These are phyloP conservation scores for Biancaea sappan DNA, from an alignment of 306 rosid species.

Conservation along the genomic window DNA sequence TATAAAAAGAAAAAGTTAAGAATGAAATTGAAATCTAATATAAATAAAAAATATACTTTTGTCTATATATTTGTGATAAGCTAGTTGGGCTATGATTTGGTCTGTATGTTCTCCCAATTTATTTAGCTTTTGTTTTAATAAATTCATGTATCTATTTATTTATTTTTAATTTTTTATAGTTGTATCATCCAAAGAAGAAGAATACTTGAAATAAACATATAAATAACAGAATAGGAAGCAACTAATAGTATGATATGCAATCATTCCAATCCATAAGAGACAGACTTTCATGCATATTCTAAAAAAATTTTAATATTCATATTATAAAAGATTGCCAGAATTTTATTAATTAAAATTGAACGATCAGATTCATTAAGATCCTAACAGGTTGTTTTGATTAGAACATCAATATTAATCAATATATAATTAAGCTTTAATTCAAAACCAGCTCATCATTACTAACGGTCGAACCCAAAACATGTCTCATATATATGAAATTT, in stretches of 20 bases:
- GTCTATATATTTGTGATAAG: too few relatives aligned
- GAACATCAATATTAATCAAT: not conserved
- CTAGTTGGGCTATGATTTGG: not conserved
- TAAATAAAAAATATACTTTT: too few relatives aligned
- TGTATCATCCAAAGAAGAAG: not conserved
- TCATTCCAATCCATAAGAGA: not conserved
- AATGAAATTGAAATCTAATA: too few relatives aligned
- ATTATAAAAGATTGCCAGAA: not conserved
- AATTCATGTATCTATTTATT: not conserved
- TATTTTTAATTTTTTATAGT: too few relatives aligned
- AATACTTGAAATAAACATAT: not conserved
- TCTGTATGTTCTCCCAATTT: not conserved
- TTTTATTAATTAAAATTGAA: not conserved
- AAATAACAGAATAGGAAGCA: not conserved
- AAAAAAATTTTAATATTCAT: too few relatives aligned
- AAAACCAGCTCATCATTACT: constrained; percentile 10
- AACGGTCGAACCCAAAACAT: not conserved
- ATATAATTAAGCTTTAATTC: not conserved
- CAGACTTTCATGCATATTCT: too few relatives aligned
- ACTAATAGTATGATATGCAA: not conserved
- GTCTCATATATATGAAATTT: not conserved
- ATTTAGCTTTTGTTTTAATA: not conserved
- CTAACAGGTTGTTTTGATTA: not conserved
- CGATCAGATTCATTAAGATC: not conserved
- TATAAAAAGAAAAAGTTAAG: too few relatives aligned